Evolutionary conservation across 202 grass and related monocot species (phyloP).

Genomic region (Alloteropsis angusta): DNA sequence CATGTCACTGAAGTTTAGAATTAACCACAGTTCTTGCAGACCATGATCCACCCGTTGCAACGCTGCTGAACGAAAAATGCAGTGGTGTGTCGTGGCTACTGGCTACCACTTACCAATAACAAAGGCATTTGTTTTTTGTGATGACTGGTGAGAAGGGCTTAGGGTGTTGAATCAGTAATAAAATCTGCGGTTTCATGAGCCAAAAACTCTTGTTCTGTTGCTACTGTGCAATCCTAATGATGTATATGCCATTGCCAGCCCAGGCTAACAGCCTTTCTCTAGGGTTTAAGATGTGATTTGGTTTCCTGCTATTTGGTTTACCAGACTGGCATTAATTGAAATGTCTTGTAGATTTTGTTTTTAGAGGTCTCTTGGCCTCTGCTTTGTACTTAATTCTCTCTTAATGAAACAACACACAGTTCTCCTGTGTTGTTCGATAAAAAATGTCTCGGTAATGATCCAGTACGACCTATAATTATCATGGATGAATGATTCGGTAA

Average conservation of each 20-base stretch:
- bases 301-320: not conserved
- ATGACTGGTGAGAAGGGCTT: not conserved
- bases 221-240: not conserved
- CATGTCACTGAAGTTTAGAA: not conserved
- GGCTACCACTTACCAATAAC: not conserved
- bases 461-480: not conserved
- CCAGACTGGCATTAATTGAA: not conserved
- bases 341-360: not conserved
- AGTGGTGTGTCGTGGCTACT: not conserved
- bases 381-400: no score
- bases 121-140: not conserved
- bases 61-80: not conserved
- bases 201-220: not conserved
- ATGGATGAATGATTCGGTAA: not conserved
- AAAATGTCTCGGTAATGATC: no score
- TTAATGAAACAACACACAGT: no score
- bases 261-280: not conserved
- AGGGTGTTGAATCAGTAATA: not conserved
- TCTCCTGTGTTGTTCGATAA: no score
- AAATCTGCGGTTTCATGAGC: not conserved
- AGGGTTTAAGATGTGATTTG: not conserved
- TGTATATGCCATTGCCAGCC: not conserved
- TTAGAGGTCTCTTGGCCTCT: no score
- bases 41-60: not conserved
- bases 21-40: not conserved